Evolutionary conservation across 2,329 filamentous ascomycete species (phyloP).

Genomic region (Colletotrichum musicola): DNA sequence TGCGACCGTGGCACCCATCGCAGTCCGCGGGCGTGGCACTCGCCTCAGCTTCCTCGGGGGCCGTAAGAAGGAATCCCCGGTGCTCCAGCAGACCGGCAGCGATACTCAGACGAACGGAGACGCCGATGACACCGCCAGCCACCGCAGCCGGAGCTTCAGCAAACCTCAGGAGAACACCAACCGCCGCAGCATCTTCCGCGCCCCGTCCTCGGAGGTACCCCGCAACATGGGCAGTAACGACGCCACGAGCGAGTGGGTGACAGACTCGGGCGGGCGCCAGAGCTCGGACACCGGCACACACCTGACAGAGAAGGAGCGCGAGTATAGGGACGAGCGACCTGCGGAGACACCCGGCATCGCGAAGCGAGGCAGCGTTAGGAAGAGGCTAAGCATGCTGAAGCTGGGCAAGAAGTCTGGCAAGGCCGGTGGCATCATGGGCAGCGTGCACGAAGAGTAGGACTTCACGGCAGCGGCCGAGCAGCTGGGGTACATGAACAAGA

Average conservation of each 20-base stretch:
- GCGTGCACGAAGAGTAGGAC: slow-evolving; percentile 67
- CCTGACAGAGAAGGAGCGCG: slow-evolving; percentile 42
- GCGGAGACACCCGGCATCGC: slow-evolving; percentile 46
- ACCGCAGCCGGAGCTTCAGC: slow-evolving; percentile 42
- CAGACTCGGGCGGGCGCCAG: slow-evolving; percentile 45
- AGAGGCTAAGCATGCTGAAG: slow-evolving; percentile 82
- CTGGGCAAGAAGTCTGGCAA: slow-evolving; percentile 78
- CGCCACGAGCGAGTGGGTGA: slow-evolving; percentile 47
- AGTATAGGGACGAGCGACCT: slow-evolving; percentile 45
- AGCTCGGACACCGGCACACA: slow-evolving; percentile 43
- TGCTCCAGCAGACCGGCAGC: slow-evolving; percentile 46
- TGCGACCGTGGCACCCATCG: slow-evolving; percentile 63
- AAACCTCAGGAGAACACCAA: slow-evolving; percentile 52
- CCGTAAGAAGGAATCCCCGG: slow-evolving; percentile 58
- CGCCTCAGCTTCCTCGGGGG: slow-evolving; percentile 70
- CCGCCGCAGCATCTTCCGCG: slow-evolving; percentile 60
- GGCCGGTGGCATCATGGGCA: slow-evolving; percentile 63
- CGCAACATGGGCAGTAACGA: slow-evolving; percentile 30
- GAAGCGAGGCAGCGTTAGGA: slow-evolving; percentile 76
- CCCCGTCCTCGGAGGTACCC: slow-evolving; percentile 49
- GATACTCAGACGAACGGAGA: slow-evolving; percentile 47
- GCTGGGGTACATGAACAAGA: slow-evolving; percentile 40
- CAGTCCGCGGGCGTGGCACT: slow-evolving; percentile 63
- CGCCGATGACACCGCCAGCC: slow-evolving; percentile 46
- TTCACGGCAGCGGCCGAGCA: slow-evolving; percentile 36